Evolutionary conservation across 805 yeast genomes (phyloP).

Genomic region (Hanseniaspora opuntiae): DNA sequence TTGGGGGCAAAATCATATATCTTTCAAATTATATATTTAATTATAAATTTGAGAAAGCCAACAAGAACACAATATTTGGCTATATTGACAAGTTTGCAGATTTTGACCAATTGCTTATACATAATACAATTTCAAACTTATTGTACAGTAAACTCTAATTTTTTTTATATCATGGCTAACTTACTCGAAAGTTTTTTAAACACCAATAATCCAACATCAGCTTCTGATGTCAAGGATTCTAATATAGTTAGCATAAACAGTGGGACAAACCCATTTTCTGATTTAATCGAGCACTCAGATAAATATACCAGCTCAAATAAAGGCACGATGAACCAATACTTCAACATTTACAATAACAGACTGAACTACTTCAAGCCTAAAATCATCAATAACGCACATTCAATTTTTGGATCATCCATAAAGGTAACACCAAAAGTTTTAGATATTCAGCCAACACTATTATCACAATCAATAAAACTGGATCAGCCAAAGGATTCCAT

Average conservation of each 20-base stretch:
- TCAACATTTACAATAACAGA: slow-evolving; percentile 42
- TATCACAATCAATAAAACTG: slow-evolving; percentile 25
- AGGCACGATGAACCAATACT: slow-evolving; percentile 35
- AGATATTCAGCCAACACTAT: slow-evolving; percentile 34
- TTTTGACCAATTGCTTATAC: no score
- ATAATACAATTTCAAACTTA: no score
- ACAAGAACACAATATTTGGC: no score
- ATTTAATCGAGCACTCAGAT: slow-evolving; percentile 32
- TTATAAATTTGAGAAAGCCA: no score
- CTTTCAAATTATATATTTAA: no score
- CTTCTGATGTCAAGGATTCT: neutral
- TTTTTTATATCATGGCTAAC: neutral
- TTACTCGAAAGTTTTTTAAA: neutral
- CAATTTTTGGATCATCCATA: slow-evolving; percentile 37
- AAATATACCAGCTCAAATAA: neutral
- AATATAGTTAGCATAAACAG: neutral
- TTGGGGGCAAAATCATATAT: no score
- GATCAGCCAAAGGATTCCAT: neutral
- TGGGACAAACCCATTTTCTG: slow-evolving; percentile 20
- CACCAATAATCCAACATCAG: neutral
- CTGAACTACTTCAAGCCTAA: slow-evolving; percentile 35
- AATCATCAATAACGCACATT: slow-evolving; percentile 32
- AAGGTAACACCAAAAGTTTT: slow-evolving; percentile 26
- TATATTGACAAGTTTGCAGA: no score
- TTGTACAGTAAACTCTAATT: no score